Evolutionary conservation across 31 red algal genomes (phyloP).

Genomic region (Odonthalia washingtoniensis): DNA sequence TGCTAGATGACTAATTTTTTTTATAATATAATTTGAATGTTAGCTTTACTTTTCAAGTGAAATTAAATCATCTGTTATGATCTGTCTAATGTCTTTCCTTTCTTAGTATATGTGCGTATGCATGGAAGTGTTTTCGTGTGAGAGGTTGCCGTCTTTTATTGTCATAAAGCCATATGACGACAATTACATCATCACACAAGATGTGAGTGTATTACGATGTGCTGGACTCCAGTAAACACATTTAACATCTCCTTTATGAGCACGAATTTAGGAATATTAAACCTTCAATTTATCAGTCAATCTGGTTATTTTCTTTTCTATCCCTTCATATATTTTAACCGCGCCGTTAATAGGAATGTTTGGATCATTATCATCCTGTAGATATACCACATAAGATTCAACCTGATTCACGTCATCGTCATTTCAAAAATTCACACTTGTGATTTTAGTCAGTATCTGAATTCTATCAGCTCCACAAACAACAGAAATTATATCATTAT

Average conservation of each 20-base stretch:
- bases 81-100: too few relatives aligned
- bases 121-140: too few relatives aligned
- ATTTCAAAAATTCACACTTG: background rate
- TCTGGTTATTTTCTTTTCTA: conserved; percentile 21
- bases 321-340: background rate
- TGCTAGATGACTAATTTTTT: too few relatives aligned
- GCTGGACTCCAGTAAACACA: conserved; percentile 83
- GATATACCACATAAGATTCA: background rate
- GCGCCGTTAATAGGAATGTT: background rate
- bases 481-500: conserved; percentile 64
- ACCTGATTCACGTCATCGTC: background rate
- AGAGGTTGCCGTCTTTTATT: too few relatives aligned
- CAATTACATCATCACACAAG: conserved; percentile 83
- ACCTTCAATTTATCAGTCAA: conserved; percentile 45
- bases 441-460: conserved; percentile 58
- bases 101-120: too few relatives aligned
- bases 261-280: conserved; percentile 25
- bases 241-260: conserved; percentile 85
- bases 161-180: conserved; percentile 77
- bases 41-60: too few relatives aligned
- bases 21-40: too few relatives aligned
- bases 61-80: too few relatives aligned
- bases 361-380: background rate
- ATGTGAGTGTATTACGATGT: conserved; percentile 64
- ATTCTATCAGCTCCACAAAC: conserved; percentile 89